phyloP scores from a whole-genome alignment of 108 stramenopile genomes.

The Bacterosira constricta region DNA sequence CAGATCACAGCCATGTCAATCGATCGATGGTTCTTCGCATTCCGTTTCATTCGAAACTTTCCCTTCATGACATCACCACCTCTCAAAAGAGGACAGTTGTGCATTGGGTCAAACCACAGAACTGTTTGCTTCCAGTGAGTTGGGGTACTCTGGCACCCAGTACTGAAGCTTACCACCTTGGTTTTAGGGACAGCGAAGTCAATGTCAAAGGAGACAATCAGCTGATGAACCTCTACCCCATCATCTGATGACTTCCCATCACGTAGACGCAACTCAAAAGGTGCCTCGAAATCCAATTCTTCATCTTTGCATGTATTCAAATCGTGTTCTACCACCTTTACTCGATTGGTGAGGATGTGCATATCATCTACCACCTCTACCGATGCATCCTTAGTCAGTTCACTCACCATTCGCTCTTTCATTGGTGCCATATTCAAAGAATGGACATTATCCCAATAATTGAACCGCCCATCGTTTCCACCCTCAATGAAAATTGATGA shows the following conservation, averaged over 20 bases:
- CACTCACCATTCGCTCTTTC: slow-evolving; percentile 69
- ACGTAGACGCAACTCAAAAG: slow-evolving; percentile 39
- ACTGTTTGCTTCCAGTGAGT: slow-evolving; percentile 94
- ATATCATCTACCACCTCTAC: slow-evolving; percentile 74
- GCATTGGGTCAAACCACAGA: slow-evolving; percentile 65
- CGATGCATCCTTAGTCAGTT: slow-evolving; percentile 57
- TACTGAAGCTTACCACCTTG: slow-evolving; percentile 65
- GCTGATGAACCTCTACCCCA: slow-evolving; percentile 54
- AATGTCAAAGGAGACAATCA: slow-evolving; percentile 86
- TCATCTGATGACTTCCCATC: neutral
- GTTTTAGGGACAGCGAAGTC: slow-evolving; percentile 66
- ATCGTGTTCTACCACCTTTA: slow-evolving; percentile 60
- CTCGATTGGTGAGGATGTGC: slow-evolving; percentile 59
- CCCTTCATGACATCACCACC: slow-evolving; percentile 40
- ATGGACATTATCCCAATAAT: slow-evolving; percentile 82
- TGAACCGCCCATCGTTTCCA: slow-evolving; percentile 38
- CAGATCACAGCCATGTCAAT: slow-evolving; percentile 57
- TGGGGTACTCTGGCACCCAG: slow-evolving; percentile 72
- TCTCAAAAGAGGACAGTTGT: slow-evolving; percentile 45
- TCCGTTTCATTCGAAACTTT: slow-evolving; percentile 50
- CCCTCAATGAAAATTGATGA: slow-evolving; percentile 53
- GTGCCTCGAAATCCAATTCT: slow-evolving; percentile 60
- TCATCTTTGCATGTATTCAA: slow-evolving; percentile 70
- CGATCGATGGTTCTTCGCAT: slow-evolving; percentile 45
- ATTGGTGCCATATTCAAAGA: slow-evolving; percentile 84